Conservation (phyloP, 2,329 filamentous ascomycete species). For the Cercospora nicotianae region DNA sequence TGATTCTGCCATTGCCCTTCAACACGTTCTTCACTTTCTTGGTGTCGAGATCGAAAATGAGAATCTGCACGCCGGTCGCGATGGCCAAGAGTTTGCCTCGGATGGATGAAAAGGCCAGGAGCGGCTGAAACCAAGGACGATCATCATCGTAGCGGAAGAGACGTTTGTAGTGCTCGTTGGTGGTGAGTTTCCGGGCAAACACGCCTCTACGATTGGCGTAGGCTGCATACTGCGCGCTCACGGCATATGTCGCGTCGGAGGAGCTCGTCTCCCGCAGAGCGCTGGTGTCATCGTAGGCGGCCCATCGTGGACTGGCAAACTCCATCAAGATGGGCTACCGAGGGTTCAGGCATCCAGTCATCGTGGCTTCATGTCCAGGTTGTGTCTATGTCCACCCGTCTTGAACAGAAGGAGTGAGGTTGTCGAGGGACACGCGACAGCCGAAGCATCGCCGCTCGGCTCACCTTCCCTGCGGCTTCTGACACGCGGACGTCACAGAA, state of each 20-base stretch:
- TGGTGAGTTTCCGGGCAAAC: conserved; percentile 17
- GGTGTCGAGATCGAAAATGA: conserved; percentile 25
- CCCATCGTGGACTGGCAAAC: conserved; percentile 17
- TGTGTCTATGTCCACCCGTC: neutral
- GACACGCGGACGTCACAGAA: neutral
- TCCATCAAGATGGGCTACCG: conserved; percentile 14
- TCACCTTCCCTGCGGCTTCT: conserved; percentile 1
- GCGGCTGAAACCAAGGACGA: conserved; percentile 20
- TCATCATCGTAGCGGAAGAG: conserved; percentile 16
- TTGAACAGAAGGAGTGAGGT: neutral
- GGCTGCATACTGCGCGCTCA: conserved; percentile 28
- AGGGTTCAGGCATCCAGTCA: neutral
- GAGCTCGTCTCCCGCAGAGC: neutral
- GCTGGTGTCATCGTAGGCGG: conserved; percentile 10
- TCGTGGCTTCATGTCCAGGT: neutral
- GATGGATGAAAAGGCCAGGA: conserved; percentile 25
- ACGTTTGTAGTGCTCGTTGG: conserved; percentile 10
- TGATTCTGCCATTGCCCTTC: conserved; percentile 28
- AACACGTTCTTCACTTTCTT: conserved; percentile 18
- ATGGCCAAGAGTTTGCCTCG: conserved; percentile 27
- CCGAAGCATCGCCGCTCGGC: neutral
- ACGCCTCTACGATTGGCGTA: conserved; percentile 23
- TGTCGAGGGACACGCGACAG: neutral
- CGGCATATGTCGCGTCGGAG: conserved; percentile 18
- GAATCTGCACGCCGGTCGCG: conserved; percentile 26